These are phyloP conservation scores for Podochytrium sp. DNA, from an alignment of 192 early-diverging fungal genomes.

Conservation along the genomic window DNA sequence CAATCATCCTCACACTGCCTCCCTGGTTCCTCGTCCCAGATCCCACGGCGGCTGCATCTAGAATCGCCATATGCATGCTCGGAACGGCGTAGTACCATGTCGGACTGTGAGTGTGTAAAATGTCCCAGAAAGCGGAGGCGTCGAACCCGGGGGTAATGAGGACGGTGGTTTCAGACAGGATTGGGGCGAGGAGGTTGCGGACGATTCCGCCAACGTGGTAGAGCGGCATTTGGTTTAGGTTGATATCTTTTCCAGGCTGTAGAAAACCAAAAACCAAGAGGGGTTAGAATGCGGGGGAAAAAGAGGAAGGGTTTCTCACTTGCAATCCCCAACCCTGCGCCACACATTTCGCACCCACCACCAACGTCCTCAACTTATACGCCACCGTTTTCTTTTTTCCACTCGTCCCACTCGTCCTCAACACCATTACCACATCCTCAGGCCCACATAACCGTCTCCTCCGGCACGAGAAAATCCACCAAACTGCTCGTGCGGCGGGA, in stretches of 20 bases:
- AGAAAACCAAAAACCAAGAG: not conserved
- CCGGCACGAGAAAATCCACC: not conserved
- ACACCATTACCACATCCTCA: slow-evolving; percentile 45
- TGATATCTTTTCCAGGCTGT: slow-evolving; percentile 20
- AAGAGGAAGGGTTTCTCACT: slow-evolving; percentile 15
- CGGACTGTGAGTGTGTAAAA: slow-evolving; percentile 31
- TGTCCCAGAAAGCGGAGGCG: slow-evolving; percentile 38
- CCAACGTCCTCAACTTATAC: slow-evolving; percentile 19
- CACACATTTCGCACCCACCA: slow-evolving; percentile 32
- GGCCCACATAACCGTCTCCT: no score
- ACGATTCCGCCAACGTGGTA: slow-evolving; percentile 76
- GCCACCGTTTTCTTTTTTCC: slow-evolving; percentile 51
- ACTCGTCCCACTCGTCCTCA: slow-evolving; percentile 84
- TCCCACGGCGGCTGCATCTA: not conserved
- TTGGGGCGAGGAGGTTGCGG: slow-evolving; percentile 71
- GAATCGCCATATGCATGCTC: slow-evolving; percentile 76
- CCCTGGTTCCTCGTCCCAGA: not conserved
- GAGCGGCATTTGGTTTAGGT: slow-evolving; percentile 44
- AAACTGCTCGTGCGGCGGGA: no score
- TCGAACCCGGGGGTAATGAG: slow-evolving; percentile 61
- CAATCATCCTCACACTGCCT: slow-evolving; percentile 44
- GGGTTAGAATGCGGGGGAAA: no score
- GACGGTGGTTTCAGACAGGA: slow-evolving; percentile 69
- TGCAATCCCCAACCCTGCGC: slow-evolving; percentile 57
- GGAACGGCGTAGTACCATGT: slow-evolving; percentile 61